These are phyloP conservation scores for Pseudevernia furfuracea DNA, from an alignment of 495 filamentous ascomycete species.

Conservation along the genomic window DNA sequence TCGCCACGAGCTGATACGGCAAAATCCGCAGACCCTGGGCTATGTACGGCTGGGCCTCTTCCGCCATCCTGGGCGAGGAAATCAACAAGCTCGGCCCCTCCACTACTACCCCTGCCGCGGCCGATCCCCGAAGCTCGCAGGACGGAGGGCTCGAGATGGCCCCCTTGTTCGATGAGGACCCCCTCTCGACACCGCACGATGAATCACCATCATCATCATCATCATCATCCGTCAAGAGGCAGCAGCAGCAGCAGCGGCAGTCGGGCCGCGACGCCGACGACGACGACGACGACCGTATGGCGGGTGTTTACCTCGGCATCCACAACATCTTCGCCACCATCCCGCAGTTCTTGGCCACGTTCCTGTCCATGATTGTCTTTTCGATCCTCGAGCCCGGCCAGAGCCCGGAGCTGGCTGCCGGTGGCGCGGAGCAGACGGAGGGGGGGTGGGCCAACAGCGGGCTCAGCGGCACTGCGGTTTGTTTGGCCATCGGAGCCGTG, in stretches of 20 bases:
- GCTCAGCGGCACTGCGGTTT: constrained; percentile 39
- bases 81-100: constrained; percentile 60
- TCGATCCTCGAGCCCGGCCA: constrained; percentile 68
- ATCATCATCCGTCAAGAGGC: no score
- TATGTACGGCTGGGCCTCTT: constrained; percentile 75
- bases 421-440: constrained; percentile 30
- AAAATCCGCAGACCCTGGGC: constrained; percentile 53
- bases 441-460: constrained; percentile 15
- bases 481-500: constrained; percentile 40
- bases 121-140: not conserved
- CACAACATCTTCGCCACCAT: constrained; percentile 74
- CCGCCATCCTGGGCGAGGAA: constrained; percentile 86
- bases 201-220: no score
- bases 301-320: constrained; percentile 72
- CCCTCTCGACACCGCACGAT: not conserved
- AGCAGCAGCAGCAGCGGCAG: no score
- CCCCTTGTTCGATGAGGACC: constrained; percentile 20
- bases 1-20: not conserved
- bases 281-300: constrained; percentile 56
- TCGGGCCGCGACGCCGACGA: constrained; percentile 42
- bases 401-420: constrained; percentile 60
- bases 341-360: constrained; percentile 70
- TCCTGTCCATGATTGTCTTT: constrained; percentile 64
- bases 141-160: constrained; percentile 15
- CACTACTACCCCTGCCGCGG: not conserved